These are phyloP conservation scores for Aspergillus udagawae DNA, from an alignment of 2,329 filamentous ascomycete genomes.

Conservation along the genomic window DNA sequence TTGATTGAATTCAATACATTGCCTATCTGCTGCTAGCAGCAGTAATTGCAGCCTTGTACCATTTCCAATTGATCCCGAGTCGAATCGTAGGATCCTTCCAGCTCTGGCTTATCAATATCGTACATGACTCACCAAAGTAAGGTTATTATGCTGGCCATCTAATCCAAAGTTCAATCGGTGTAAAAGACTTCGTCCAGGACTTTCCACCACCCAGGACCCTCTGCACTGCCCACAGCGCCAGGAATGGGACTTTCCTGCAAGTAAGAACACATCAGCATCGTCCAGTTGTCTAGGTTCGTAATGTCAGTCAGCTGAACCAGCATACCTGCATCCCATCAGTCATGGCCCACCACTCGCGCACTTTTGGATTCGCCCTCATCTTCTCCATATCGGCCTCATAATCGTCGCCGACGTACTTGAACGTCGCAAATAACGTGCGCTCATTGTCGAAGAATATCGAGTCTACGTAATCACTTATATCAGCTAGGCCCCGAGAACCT, in stretches of 20 bases:
- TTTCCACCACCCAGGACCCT: conserved; percentile 36
- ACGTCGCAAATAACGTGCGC: conserved; percentile 66
- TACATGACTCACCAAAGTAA: too few species aligned
- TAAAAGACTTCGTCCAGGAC: conserved; percentile 33
- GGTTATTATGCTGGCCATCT: too few species aligned
- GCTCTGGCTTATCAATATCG: background rate
- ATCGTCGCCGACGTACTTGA: conserved; percentile 74
- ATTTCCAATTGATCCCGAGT: background rate
- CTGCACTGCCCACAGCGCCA: conserved; percentile 29
- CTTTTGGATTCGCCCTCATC: conserved; percentile 69
- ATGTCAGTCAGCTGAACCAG: background rate
- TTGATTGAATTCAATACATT: background rate
- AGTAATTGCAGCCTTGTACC: background rate
- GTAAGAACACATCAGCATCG: conserved; percentile 4
- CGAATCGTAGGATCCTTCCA: background rate
- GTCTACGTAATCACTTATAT: conserved; percentile 44
- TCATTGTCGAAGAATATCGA: conserved; percentile 68
- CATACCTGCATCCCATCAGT: conserved; percentile 68
- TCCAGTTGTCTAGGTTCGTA: background rate
- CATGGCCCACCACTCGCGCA: conserved; percentile 76
- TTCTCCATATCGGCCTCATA: conserved; percentile 71
- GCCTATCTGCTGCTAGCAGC: background rate
- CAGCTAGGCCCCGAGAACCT: background rate
- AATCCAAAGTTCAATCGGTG: conserved; percentile 17
- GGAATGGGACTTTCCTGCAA: conserved; percentile 29